Base-by-base conservation (phyloP, 371 early-diverging fungal genomes). In the Syncephalastrum sp. region DNA sequence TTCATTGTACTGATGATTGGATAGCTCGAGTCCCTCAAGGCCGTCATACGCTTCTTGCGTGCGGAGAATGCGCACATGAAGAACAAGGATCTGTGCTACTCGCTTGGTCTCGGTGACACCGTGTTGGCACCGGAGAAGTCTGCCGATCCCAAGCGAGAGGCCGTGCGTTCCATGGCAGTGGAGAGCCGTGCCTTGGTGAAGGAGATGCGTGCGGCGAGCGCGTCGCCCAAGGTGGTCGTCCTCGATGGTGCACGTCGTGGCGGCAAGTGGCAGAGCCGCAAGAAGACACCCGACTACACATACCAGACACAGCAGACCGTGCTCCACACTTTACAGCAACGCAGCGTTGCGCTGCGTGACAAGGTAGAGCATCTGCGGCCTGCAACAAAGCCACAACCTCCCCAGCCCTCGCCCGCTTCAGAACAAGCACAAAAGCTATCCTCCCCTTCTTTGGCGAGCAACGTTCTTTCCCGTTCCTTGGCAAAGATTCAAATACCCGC, bases 61-160 rank as follows among this genome's bases (percentile, higher is more conserved):
- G 81, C 85, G 25, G 95, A 95, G 67, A 95, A 94, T 67, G 79
- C 90, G 4, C 82, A 89, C 25, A 65, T 95, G 38, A 90, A 90
- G 63, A 77, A 85, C n/a, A 57, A 69, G 5, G 82, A 82, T 25
- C 42, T 60, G 3, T 29, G 54, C 15, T 49, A 54, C 14, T 54
- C 60, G 17, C 50, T 63, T 14, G 41, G 38, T 33, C 38, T 33
- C 12, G 38, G 38, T 12, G 38, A 33, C 2, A 33, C 38, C 38
- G 16, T 52, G 41, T 43, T 42, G 19, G 42, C 57, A 6, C 53
- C 58, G 27, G 57, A 53, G 15, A 42, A 50, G 12, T 42, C 58
- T 5, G 58, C 57, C 5, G 44, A 47, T 14, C 33, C 56, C 16
- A 17, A 60, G 64, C 54, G 74, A 65, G 65, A 64, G 42, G 29